Percentiles rank a stretch among this genome's conserved stretches.
These are phyloP conservation scores for Strombidium stylifer DNA, from an alignment of 73 alveolate species.

Conservation along the genomic window DNA sequence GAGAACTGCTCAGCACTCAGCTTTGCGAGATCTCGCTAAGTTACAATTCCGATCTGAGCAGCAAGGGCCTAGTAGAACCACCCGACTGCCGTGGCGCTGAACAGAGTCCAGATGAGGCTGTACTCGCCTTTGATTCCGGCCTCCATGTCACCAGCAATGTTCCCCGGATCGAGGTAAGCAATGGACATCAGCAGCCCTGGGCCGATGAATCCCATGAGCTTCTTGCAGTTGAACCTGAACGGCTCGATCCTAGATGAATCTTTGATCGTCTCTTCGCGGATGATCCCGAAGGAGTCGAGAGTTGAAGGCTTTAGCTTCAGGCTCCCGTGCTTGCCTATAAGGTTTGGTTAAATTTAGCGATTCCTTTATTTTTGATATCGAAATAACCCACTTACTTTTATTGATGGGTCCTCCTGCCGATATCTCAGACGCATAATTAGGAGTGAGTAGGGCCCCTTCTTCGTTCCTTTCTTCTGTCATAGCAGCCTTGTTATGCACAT, in stretches of 20 bases:
- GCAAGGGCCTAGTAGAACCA: constrained; percentile 61
- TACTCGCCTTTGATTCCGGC: constrained; percentile 72
- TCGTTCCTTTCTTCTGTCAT: too few species aligned
- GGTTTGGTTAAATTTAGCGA: too few species aligned
- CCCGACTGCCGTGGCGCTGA: constrained; percentile 65
- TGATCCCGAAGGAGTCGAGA: too few species aligned
- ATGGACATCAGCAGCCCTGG: constrained; percentile 75
- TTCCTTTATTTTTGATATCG: too few species aligned
- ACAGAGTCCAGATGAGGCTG: constrained; percentile 69
- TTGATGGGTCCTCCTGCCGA: too few species aligned
- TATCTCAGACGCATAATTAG: too few species aligned
- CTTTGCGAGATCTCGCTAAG: constrained; percentile 68
- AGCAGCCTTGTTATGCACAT: too few species aligned
- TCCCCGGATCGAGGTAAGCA: constrained; percentile 83
- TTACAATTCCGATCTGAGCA: constrained; percentile 73
- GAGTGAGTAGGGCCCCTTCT: too few species aligned
- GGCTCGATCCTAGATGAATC: not conserved
- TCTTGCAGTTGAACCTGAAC: constrained; percentile 36
- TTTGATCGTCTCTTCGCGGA: not conserved
- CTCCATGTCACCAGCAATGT: constrained; percentile 65
- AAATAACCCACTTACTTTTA: too few species aligned
- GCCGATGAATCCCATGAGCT: constrained; percentile 63
- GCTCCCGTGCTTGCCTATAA: too few species aligned
- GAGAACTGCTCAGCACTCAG: constrained; percentile 65
- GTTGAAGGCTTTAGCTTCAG: too few species aligned